Conservation (phyloP, 768 basidiomycete genomes). For the Leccinum subgranulosum region DNA sequence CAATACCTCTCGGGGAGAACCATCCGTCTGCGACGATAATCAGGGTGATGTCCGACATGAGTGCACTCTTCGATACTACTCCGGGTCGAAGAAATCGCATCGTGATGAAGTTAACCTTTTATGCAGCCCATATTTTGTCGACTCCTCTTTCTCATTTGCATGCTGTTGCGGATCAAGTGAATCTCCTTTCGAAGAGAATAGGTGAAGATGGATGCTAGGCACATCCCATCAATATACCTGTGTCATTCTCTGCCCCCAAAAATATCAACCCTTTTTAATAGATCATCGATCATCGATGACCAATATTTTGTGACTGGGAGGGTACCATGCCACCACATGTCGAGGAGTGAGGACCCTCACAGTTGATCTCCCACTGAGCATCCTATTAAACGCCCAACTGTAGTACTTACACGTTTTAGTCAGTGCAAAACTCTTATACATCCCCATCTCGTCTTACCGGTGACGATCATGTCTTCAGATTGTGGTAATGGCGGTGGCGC, state of each 20-base stretch:
- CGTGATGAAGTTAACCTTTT: slow-evolving; percentile 64
- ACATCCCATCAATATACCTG: neutral
- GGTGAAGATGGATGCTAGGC: slow-evolving; percentile 16
- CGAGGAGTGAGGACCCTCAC: slow-evolving; percentile 24
- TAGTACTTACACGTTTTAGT: neutral
- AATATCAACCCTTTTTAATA: neutral
- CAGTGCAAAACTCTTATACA: neutral
- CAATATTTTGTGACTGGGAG: slow-evolving; percentile 17
- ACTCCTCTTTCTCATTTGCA: slow-evolving; percentile 43
- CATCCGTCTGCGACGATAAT: slow-evolving; percentile 16
- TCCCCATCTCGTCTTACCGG: neutral
- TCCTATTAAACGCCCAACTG: neutral
- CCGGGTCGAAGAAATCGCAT: slow-evolving; percentile 33
- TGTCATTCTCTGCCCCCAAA: neutral
- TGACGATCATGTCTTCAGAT: slow-evolving; percentile 22
- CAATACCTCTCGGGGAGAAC: neutral
- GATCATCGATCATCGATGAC: neutral
- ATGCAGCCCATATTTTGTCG: slow-evolving; percentile 57
- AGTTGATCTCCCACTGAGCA: slow-evolving; percentile 17
- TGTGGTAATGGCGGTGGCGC: slow-evolving; percentile 57
- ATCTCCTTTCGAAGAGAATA: slow-evolving; percentile 25
- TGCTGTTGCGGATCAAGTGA: slow-evolving; percentile 41
- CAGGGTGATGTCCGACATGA: slow-evolving; percentile 28
- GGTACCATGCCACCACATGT: slow-evolving; percentile 10
- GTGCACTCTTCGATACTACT: slow-evolving; percentile 17